Conservation (phyloP, 2,329 filamentous ascomycete species). For the Xylaria sp. region DNA sequence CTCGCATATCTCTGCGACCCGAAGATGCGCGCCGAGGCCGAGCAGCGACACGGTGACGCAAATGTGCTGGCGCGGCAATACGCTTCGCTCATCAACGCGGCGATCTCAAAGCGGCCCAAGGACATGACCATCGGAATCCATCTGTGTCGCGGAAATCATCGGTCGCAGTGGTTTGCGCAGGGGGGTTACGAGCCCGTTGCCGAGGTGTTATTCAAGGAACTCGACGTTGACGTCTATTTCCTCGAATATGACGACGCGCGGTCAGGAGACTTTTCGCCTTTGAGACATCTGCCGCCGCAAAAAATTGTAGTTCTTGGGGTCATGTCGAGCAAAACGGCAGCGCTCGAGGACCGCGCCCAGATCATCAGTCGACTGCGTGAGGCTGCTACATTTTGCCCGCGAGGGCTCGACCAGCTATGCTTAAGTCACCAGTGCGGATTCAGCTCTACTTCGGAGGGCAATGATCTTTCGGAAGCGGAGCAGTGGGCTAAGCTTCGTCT, state of each 20-base stretch:
- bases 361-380: slow-evolving; percentile 56
- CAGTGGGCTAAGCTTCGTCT: slow-evolving; percentile 68
- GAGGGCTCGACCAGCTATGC: slow-evolving; percentile 65
- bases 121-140: slow-evolving; percentile 69
- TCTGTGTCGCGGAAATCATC: slow-evolving; percentile 67
- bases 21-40: slow-evolving; percentile 64
- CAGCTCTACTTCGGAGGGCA: slow-evolving; percentile 66
- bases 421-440: slow-evolving; percentile 69
- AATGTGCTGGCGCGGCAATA: slow-evolving; percentile 62
- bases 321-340: slow-evolving; percentile 67
- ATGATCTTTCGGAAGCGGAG: slow-evolving; percentile 65
- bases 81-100: slow-evolving; percentile 64
- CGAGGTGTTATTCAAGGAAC: slow-evolving; percentile 66
- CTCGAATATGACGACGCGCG: slow-evolving; percentile 69
- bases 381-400: slow-evolving; percentile 60
- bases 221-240: slow-evolving; percentile 69
- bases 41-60: slow-evolving; percentile 62
- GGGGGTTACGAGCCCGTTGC: slow-evolving; percentile 69
- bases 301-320: slow-evolving; percentile 67
- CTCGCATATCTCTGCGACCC: slow-evolving; percentile 69
- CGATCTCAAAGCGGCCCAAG: slow-evolving; percentile 61
- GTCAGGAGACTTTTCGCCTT: slow-evolving; percentile 64
- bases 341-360: slow-evolving; percentile 61
- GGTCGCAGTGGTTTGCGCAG: slow-evolving; percentile 66
- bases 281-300: slow-evolving; percentile 63